These are phyloP conservation scores for Colletotrichum destructivum DNA, from an alignment of 2,329 filamentous ascomycete species.

Conservation along the genomic window DNA sequence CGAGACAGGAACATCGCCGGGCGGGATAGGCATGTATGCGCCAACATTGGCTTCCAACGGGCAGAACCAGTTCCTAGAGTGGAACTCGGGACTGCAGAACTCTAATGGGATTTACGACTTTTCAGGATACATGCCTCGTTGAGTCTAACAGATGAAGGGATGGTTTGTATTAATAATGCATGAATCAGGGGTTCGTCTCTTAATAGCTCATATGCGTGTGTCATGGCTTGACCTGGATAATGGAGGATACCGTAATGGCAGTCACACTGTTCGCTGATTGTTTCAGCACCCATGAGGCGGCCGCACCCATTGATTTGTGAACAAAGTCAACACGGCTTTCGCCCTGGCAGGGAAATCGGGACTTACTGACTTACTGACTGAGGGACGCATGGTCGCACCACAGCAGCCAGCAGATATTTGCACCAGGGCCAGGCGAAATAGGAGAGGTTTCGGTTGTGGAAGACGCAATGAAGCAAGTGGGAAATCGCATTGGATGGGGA, in stretches of 20 bases:
- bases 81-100: conserved; percentile 27
- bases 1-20: conserved; percentile 8
- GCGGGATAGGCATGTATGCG: conserved; percentile 22
- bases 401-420: too few relatives aligned
- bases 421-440: too few relatives aligned
- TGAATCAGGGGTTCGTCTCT: neutral
- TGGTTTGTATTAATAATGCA: conserved; percentile 11
- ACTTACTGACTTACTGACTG: too few relatives aligned
- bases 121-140: conserved; percentile 32
- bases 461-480: too few relatives aligned
- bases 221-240: neutral
- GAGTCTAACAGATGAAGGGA: too few relatives aligned
- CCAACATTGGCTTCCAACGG: neutral
- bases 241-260: neutral
- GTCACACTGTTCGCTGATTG: neutral
- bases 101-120: conserved; percentile 35
- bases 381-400: too few relatives aligned
- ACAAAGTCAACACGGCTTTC: too few relatives aligned
- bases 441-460: too few relatives aligned
- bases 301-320: too few relatives aligned
- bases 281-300: too few relatives aligned
- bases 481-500: too few relatives aligned
- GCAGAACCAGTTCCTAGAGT: conserved; percentile 23
- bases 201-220: neutral
- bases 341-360: too few relatives aligned